Evolutionary conservation across 1,284 basidiomycete species (phyloP).

Genomic region (Tilletia indica): DNA sequence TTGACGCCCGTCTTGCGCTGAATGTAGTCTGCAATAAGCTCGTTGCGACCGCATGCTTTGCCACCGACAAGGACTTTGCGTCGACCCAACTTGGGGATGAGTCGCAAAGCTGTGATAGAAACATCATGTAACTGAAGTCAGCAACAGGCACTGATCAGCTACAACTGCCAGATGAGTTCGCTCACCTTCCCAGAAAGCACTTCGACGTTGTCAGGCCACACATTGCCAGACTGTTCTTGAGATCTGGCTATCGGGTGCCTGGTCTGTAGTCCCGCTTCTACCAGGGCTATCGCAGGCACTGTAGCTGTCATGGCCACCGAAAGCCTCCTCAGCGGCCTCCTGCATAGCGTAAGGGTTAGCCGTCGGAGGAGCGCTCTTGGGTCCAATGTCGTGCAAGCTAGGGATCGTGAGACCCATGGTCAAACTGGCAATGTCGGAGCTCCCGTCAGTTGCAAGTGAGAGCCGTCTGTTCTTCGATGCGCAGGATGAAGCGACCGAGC

Average conservation of each 20-base stretch:
- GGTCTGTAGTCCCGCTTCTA: not conserved
- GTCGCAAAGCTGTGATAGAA: conserved; percentile 50
- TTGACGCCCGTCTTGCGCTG: conserved; percentile 57
- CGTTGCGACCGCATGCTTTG: conserved; percentile 61
- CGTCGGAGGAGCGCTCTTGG: conserved; percentile 34
- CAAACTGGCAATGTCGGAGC: conserved; percentile 34
- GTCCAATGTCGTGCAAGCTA: conserved; percentile 24
- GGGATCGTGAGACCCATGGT: conserved; percentile 38
- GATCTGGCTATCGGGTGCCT: conserved; percentile 21
- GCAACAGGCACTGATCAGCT: not conserved
- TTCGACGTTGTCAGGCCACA: conserved; percentile 59
- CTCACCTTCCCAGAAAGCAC: conserved; percentile 58
- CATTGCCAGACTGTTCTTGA: conserved; percentile 52
- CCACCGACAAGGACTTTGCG: conserved; percentile 60
- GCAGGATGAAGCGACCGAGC: conserved; percentile 34
- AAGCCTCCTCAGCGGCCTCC: conserved; percentile 28
- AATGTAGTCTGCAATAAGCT: conserved; percentile 61
- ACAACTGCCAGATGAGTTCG: not conserved
- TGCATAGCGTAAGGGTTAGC: conserved; percentile 39
- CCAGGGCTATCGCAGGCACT: not conserved
- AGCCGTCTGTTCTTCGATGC: conserved; percentile 30
- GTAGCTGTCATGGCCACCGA: conserved; percentile 14
- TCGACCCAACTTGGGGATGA: conserved; percentile 59
- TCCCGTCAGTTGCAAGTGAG: conserved; percentile 28
- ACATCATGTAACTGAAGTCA: not conserved